phyloP scores from a whole-genome alignment of 176 grass and related monocot species.

The Eragrostis curvula region DNA sequence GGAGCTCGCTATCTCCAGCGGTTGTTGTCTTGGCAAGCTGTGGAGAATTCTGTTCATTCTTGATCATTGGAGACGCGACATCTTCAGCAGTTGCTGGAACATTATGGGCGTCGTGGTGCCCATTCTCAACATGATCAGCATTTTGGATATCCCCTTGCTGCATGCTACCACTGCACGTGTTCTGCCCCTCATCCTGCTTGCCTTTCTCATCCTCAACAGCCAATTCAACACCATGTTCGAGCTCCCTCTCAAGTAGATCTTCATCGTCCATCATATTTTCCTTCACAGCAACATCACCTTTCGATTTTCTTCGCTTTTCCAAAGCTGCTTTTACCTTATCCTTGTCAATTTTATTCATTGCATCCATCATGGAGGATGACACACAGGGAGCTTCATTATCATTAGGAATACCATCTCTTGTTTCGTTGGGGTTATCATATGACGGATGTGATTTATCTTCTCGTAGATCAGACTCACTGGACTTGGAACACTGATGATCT shows the following conservation, averaged over 20 bases:
- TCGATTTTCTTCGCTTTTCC: constrained; percentile 81
- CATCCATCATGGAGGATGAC: constrained; percentile 70
- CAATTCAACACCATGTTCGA: constrained; percentile 91
- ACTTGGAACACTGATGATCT: constrained; percentile 37
- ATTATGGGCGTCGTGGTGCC: constrained; percentile 39
- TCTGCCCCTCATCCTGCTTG: constrained; percentile 48
- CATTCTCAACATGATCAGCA: constrained; percentile 52
- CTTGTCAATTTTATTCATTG: constrained; percentile 85
- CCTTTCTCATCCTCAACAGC: constrained; percentile 76
- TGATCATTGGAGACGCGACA: constrained; percentile 43
- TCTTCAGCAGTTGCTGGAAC: constrained; percentile 42
- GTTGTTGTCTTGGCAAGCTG: constrained; percentile 41
- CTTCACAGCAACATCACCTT: constrained; percentile 62
- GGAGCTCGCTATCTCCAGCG: constrained; percentile 35
- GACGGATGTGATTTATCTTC: constrained; percentile 33
- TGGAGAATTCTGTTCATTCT: constrained; percentile 29
- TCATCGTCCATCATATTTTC: constrained; percentile 80
- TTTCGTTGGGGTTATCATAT: constrained; percentile 42
- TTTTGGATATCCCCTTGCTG: constrained; percentile 30
- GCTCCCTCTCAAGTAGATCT: constrained; percentile 84
- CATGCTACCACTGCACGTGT: constrained; percentile 22
- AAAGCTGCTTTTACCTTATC: constrained; percentile 89
- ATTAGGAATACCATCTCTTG: constrained; percentile 27
- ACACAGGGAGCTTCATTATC: constrained; percentile 54
- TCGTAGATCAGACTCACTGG: constrained; percentile 36